Percentiles rank a stretch among this genome's conserved stretches.
phyloP scores from a whole-genome alignment of 352 stramenopile species.

The Hyaloperonospora arabidopsidis region DNA sequence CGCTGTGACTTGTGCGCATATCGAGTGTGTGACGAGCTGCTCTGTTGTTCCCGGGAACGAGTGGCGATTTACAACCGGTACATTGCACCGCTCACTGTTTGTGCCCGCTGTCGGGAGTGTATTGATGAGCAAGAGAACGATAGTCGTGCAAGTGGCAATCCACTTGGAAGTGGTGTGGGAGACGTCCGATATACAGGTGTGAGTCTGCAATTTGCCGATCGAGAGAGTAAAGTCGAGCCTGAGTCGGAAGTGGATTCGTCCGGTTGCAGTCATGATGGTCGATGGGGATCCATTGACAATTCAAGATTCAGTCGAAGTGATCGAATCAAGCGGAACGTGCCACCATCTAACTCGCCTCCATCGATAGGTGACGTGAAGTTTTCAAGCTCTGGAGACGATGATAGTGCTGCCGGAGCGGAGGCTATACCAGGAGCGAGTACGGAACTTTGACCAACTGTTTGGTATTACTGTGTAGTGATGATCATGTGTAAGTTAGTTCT shows the following conservation, averaged over 20 bases:
- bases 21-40: conserved; percentile 24
- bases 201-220: conserved; percentile 16
- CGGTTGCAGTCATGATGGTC: conserved; percentile 4
- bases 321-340: no score
- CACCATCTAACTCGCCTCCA: no score
- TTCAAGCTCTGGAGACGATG: no score
- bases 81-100: conserved; percentile 28
- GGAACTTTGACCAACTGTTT: no score
- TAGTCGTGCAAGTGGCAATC: conserved; percentile 8
- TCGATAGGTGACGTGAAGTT: no score
- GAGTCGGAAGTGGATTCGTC: conserved; percentile 21
- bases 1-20: conserved; percentile 38
- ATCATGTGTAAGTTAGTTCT: no score
- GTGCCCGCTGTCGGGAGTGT: conserved; percentile 29
- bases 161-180: neutral
- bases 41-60: conserved; percentile 30
- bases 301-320: conserved; percentile 2
- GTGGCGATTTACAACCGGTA: conserved; percentile 41
- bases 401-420: no score
- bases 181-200: conserved; percentile 24
- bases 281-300: conserved; percentile 1
- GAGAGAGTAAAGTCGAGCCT: conserved; percentile 19
- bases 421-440: no score
- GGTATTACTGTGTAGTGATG: no score
- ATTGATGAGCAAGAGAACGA: conserved; percentile 19